phyloP scores from a whole-genome alignment of 768 basidiomycete genomes.

The Serendipita vermifera region DNA sequence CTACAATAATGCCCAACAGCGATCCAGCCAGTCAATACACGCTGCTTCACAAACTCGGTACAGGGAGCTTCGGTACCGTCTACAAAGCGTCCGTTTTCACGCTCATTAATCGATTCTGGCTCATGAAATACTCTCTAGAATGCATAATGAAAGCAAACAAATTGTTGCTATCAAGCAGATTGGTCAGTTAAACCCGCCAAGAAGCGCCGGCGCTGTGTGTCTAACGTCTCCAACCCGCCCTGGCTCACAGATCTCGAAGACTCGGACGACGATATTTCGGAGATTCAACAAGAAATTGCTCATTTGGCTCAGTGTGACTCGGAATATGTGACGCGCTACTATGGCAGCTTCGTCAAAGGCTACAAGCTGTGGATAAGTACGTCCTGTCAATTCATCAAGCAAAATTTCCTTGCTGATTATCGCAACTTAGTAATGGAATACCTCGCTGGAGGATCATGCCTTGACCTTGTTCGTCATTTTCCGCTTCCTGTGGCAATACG shows the following conservation, averaged over 20 bases:
- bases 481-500: neutral
- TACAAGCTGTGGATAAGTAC: slow-evolving; percentile 90
- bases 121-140: slow-evolving; percentile 23
- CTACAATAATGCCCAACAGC: slow-evolving; percentile 28
- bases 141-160: slow-evolving; percentile 87
- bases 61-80: slow-evolving; percentile 91
- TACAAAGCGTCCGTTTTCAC: slow-evolving; percentile 61
- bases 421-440: slow-evolving; percentile 73
- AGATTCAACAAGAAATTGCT: slow-evolving; percentile 97
- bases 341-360: slow-evolving; percentile 89
- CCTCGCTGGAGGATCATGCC: slow-evolving; percentile 94
- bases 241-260: slow-evolving; percentile 75
- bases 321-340: slow-evolving; percentile 91
- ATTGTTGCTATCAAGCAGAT: slow-evolving; percentile 98
- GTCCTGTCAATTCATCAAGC: slow-evolving; percentile 9
- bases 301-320: slow-evolving; percentile 93
- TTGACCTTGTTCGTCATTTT: slow-evolving; percentile 49
- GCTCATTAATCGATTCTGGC: neutral
- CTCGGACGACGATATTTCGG: slow-evolving; percentile 95
- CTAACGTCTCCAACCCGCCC: slow-evolving; percentile 11
- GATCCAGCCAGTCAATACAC: slow-evolving; percentile 88
- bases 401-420: neutral
- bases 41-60: slow-evolving; percentile 89
- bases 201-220: neutral
- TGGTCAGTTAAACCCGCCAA: slow-evolving; percentile 36